Evolutionary conservation across 2,329 filamentous ascomycete genomes (phyloP).

Genomic region (Arthrinium puccinioides): DNA sequence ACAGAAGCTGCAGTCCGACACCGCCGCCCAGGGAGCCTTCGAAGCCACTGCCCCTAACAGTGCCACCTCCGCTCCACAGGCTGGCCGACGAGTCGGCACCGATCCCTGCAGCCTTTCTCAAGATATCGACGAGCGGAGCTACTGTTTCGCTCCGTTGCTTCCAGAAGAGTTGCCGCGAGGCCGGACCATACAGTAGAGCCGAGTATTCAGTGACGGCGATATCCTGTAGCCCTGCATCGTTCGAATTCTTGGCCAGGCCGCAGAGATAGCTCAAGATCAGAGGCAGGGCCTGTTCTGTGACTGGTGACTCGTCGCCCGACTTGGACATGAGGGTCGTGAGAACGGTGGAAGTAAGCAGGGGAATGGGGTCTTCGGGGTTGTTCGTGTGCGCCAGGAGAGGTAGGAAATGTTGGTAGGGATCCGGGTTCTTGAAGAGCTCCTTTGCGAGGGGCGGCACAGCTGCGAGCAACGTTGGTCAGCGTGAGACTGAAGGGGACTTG

Average conservation of each 20-base stretch:
- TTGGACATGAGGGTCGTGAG: constrained; percentile 71
- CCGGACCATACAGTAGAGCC: constrained; percentile 66
- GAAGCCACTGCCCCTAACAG: constrained; percentile 48
- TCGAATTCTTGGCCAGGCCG: constrained; percentile 68
- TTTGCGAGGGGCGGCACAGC: constrained; percentile 74
- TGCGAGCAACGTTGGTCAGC: constrained; percentile 28
- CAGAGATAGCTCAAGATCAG: constrained; percentile 82
- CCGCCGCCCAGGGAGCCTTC: constrained; percentile 65
- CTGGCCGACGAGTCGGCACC: constrained; percentile 54
- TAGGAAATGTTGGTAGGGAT: constrained; percentile 78
- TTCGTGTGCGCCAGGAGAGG: constrained; percentile 77
- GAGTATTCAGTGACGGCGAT: constrained; percentile 93
- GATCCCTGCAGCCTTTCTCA: constrained; percentile 69
- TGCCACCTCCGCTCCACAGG: constrained; percentile 52
- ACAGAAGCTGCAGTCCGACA: constrained; percentile 85
- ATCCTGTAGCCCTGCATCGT: constrained; percentile 83
- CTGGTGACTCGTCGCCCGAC: constrained; percentile 53
- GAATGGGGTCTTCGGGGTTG: constrained; percentile 68
- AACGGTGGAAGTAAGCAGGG: constrained; percentile 82
- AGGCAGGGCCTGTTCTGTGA: constrained; percentile 68
- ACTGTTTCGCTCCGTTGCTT: constrained; percentile 80
- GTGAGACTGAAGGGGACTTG: background rate
- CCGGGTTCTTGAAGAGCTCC: constrained; percentile 64
- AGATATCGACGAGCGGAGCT: constrained; percentile 72
- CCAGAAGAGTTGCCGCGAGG: constrained; percentile 82